These are phyloP conservation scores for Solanum sparsipilum DNA, from an alignment of 257 asterid species.

Conservation along the genomic window DNA sequence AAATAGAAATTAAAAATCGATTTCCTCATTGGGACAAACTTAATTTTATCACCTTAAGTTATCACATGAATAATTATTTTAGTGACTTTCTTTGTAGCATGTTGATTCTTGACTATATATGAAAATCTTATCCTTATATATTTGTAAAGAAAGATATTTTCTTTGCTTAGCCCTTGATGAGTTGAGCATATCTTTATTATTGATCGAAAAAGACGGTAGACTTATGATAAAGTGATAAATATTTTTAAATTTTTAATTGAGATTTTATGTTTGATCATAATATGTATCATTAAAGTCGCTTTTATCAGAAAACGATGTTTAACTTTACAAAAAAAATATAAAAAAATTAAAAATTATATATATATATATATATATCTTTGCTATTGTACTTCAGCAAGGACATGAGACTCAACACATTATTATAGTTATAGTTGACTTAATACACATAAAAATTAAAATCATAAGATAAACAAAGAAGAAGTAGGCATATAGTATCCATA, in stretches of 20 bases:
- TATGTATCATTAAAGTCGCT: neutral
- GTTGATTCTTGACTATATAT: neutral
- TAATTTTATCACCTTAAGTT: neutral
- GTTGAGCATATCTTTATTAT: neutral
- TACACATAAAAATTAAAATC: neutral
- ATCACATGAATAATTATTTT: neutral
- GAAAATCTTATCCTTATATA: neutral
- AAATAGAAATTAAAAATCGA: neutral
- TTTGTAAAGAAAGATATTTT: neutral
- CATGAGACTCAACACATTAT: neutral
- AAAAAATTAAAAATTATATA: neutral
- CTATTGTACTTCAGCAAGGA: neutral
- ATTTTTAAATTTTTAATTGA: neutral
- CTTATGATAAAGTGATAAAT: neutral
- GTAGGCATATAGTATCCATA: neutral
- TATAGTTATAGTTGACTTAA: neutral
- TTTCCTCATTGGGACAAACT: neutral
- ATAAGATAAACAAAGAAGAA: neutral
- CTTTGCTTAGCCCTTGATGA: neutral
- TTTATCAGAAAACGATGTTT: neutral
- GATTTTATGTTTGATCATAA: neutral
- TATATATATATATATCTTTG: neutral
- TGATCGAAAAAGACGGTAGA: accelerated
- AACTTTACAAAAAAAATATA: neutral
- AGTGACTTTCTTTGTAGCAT: neutral